phyloP scores from a whole-genome alignment of 1,139 yeast species.

The Scheffersomyces illinoinensis region DNA sequence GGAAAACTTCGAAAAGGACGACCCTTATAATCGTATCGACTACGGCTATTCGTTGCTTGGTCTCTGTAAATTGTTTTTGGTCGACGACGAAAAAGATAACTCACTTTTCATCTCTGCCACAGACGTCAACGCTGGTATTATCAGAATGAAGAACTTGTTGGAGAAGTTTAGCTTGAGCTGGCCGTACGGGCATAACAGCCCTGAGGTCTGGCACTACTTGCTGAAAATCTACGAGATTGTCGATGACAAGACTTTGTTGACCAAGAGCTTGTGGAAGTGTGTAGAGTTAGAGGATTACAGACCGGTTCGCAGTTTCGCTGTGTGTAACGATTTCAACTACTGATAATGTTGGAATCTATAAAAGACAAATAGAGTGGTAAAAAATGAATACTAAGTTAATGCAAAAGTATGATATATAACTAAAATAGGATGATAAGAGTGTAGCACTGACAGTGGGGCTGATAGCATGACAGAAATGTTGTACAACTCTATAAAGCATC shows the following conservation, averaged over 20 bases:
- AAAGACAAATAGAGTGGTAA: neutral
- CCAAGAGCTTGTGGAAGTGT: constrained; percentile 62
- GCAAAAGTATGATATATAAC: neutral
- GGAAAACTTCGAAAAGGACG: constrained; percentile 32
- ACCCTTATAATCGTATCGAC: constrained; percentile 28
- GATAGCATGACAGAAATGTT: no score
- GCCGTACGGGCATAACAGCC: constrained; percentile 56
- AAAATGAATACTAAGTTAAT: no score
- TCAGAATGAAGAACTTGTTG: constrained; percentile 62
- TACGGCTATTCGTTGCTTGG: constrained; percentile 69
- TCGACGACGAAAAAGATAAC: constrained; percentile 35
- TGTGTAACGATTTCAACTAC: constrained; percentile 20
- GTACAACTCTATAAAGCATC: neutral
- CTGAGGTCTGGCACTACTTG: constrained; percentile 77
- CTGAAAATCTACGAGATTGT: constrained; percentile 64
- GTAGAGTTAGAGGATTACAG: constrained; percentile 66
- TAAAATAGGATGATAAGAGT: no score
- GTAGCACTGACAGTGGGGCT: no score
- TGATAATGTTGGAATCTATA: neutral
- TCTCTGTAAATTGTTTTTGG: constrained; percentile 55
- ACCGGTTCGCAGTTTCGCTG: constrained; percentile 54
- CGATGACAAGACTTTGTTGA: constrained; percentile 55
- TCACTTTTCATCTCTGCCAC: constrained; percentile 44
- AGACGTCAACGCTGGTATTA: constrained; percentile 65
- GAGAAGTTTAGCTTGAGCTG: constrained; percentile 50